phyloP scores from a whole-genome alignment of 2,329 filamentous ascomycete genomes.

The Trichophyton verrucosum region DNA sequence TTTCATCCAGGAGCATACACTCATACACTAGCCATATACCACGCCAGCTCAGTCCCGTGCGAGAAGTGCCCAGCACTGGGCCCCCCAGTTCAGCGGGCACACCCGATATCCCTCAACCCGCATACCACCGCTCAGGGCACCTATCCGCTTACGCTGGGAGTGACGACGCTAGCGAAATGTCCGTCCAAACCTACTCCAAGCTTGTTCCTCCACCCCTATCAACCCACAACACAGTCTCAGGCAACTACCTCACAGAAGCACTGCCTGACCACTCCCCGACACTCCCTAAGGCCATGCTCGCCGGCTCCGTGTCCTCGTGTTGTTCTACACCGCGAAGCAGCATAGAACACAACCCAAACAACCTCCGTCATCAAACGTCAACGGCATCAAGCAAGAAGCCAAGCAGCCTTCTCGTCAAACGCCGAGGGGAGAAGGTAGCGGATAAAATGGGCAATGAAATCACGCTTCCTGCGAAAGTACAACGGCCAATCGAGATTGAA shows the following conservation, averaged over 20 bases:
- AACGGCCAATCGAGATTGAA: not conserved
- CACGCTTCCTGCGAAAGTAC: not conserved
- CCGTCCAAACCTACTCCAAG: not conserved
- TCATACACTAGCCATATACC: not conserved
- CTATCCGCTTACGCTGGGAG: not conserved
- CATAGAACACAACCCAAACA: not conserved
- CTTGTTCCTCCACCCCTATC: not conserved
- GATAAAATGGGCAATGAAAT: constrained; percentile 14
- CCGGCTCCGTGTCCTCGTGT: not conserved
- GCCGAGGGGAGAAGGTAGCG: constrained; percentile 15
- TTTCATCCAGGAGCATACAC: not conserved
- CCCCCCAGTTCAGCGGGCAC: not conserved
- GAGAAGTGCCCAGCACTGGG: not conserved
- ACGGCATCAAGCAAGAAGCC: not conserved
- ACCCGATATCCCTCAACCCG: not conserved
- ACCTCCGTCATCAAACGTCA: not conserved
- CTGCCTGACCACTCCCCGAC: not conserved
- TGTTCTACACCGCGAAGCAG: not conserved
- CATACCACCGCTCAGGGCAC: not conserved
- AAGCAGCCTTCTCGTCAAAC: constrained; percentile 15
- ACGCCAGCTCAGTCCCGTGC: constrained; percentile 1
- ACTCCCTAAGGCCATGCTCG: not conserved
- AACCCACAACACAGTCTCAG: not conserved
- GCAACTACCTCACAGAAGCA: not conserved
- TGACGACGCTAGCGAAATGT: not conserved